Evolutionary conservation across 345 rosid species (phyloP), one percentile per base, ranked within the genome.

Genomic region (Anastatica hierochuntica): DNA sequence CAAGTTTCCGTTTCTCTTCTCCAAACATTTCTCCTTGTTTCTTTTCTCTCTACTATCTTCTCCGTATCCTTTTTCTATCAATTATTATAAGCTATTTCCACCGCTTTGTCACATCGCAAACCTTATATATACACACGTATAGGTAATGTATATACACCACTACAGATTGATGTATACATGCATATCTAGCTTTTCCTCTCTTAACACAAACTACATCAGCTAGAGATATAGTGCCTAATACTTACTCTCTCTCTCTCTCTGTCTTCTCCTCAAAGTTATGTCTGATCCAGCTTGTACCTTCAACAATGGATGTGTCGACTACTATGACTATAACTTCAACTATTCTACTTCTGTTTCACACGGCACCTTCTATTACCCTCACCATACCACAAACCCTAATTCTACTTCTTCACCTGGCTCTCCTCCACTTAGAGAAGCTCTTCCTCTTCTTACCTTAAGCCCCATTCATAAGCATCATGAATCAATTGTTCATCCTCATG

Each of bases 381-480:
- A 46, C 53, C 61, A 67, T 52, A 34, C 60, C 50, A 37, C 52
- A 27, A 69, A 20, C 52, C 71, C 62, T 68, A 19, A 37, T 47
- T 60, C 44, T 36, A 37, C 56, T 39, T 33, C 56, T 39, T 33
- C 53, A 49, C 56, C 71, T 11, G 66, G 82, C 5, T 82, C 97
- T 45, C 94, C 98, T 46, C 97, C 95, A 24, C 69, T 81, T 7
- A 79, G 53, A 68, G 85, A 92, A 72, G 90, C 86, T 14, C 98
- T 92, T 21, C 98, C 96, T 13, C 94, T 92, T 37, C 88, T 92
- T 26, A 83, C 75, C 67, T 67, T 76, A 43, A 82, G 85, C 76
- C 97, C 90, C 14, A 41, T 79, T 44, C 76, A 78, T 37, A 68
- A 69, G 49, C 73, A 75, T 46, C 56, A 67, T 16, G 71, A 79